Base-by-base conservation (phyloP, 768 basidiomycete genomes). In the Leccinum ochraceum region DNA sequence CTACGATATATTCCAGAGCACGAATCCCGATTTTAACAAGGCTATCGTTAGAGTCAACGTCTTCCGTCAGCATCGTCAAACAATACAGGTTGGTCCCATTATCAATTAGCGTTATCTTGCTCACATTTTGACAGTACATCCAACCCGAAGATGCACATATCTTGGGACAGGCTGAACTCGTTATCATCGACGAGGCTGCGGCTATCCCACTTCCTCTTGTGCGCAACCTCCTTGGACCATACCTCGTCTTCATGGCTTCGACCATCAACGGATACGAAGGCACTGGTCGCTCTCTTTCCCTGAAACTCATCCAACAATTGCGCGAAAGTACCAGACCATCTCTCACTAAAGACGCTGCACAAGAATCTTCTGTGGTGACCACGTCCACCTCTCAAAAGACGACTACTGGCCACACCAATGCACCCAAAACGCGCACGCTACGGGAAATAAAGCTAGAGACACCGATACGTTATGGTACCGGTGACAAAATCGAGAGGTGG, bases 191-290 rank as follows among this genome's bases (percentile, higher is more conserved):
- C 68, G 97, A 99, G 76, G 96, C 96, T 7, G 97, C 97, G 9
- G 97, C 97, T 20, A 98, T 98, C 56, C 97, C 97, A 1, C 85
- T 98, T 17, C 95, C 96, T 2, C 88, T 99, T 37, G 96, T 99
- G 17, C 87, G 91, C 58, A 93, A 94, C 67, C 90, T 99, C 63
- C 87, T 99, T 57, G 97, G 97, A 0, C 90, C 89, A 1, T 98
- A 98, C 76, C 90, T 98, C 37, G 95, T 98, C 54, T 98, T 98
- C 81, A 89, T 98, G 82, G 93, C 97, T 1, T 97, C 95, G n/a
- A 99, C 97, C 1, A 95, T 99, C 77, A 98, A 98, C 72, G 97
- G 97, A 44, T 99, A 99, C 75, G 97, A 98, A 81, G 97, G 97
- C 28, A 98, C 97, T 0, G 97, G 97, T n/a, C 92, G 97, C 28